Evolutionary conservation across 2,329 filamentous ascomycete species (phyloP), one percentile per base, ranked within the genome.

Genomic region (Chaetomium globosum): DNA sequence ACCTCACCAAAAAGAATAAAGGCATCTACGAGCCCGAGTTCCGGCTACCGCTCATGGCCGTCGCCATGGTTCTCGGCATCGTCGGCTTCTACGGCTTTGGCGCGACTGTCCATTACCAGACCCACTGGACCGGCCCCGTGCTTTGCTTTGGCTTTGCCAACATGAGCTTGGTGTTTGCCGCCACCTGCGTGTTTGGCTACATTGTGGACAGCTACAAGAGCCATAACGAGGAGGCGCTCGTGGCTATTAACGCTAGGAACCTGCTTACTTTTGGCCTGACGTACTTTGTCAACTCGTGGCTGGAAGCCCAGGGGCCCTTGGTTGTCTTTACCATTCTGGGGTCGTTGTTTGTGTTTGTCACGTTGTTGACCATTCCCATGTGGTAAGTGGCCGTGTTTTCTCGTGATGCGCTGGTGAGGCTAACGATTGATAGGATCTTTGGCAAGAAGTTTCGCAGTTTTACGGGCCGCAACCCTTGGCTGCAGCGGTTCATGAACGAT

Each of bases 1-100:
- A 75, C 72, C 77, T 82, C 63, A 79, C 81, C 4, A 80, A 78
- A 70, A 78, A 76, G 66, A 85, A 84, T 71, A 75, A 74, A 23
- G 82, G 82, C n/a, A 74, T 83, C 56, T 85, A 84, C 72, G 82
- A 85, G 70, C 83, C 82, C 5, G 82, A 85, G 69, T 84, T 83
- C 69, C 78, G 82, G 10, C 75, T 82, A 9, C 77, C 77, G 13
- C 75, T 80, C 1, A 77, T 81, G 66, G 63, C 77, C 30, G 73
- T 80, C 6, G 77, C 79, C 1, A 73, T 77, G 19, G 59, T 82
- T 13, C 68, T 81, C 19, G 80, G 79, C 1, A 73, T 76, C 4
- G 79, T 75, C 7, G 81, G 81, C 9, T 82, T 82, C 73, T 82
- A 78, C 65, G 80, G 80, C 26, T 82, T 82, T 61, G 81, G 80